Percentiles rank a stretch among this genome's conserved stretches.
These are phyloP conservation scores for Capsicum pubescens DNA, from an alignment of 257 asterid species.

Conservation along the genomic window DNA sequence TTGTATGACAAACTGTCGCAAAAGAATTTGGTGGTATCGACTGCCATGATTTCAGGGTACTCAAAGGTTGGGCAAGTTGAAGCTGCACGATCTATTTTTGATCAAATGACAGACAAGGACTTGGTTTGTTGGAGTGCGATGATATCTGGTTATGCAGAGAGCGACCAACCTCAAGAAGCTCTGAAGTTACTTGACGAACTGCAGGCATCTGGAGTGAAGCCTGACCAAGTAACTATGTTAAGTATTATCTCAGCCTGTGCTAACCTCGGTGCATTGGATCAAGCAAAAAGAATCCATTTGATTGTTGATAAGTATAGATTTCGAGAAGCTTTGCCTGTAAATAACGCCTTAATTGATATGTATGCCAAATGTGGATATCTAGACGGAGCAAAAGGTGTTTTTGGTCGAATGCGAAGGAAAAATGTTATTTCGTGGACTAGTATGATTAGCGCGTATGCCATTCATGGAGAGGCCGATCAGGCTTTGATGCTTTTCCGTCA, in stretches of 20 bases:
- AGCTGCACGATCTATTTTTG: slow-evolving; percentile 64
- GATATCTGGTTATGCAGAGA: slow-evolving; percentile 79
- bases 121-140: slow-evolving; percentile 86
- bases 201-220: slow-evolving; percentile 59
- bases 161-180: slow-evolving; percentile 69
- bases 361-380: slow-evolving; percentile 81
- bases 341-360: slow-evolving; percentile 79
- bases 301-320: slow-evolving; percentile 54
- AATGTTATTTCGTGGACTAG: slow-evolving; percentile 82
- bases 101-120: slow-evolving; percentile 59
- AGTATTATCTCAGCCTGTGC: slow-evolving; percentile 80
- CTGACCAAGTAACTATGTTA: slow-evolving; percentile 77
- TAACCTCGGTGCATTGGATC: slow-evolving; percentile 67
- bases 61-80: slow-evolving; percentile 56
- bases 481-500: slow-evolving; percentile 54
- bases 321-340: slow-evolving; percentile 61
- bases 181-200: slow-evolving; percentile 61
- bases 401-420: slow-evolving; percentile 48
- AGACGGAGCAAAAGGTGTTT: slow-evolving; percentile 58
- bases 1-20: slow-evolving; percentile 56
- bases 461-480: slow-evolving; percentile 64
- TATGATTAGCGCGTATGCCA: slow-evolving; percentile 63
- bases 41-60: slow-evolving; percentile 74
- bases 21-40: slow-evolving; percentile 63
- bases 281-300: slow-evolving; percentile 52